These are phyloP conservation scores for Candida frijolesensis DNA, from an alignment of 1,139 yeast species.

Conservation along the genomic window DNA sequence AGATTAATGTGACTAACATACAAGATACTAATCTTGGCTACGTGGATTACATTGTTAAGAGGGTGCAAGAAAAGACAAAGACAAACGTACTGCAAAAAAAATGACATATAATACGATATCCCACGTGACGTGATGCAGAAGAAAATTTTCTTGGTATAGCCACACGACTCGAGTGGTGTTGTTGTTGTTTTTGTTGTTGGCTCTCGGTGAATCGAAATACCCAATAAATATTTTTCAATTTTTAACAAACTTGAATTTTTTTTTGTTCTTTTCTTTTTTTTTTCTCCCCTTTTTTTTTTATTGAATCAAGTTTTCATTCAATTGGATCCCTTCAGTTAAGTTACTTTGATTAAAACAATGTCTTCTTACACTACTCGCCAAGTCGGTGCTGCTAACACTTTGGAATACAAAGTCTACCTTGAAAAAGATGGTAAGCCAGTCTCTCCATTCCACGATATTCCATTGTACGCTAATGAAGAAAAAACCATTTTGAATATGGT, in stretches of 20 bases:
- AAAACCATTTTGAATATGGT: constrained; percentile 79
- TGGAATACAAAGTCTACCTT: constrained; percentile 79
- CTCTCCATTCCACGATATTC: constrained; percentile 81
- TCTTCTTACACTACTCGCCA: constrained; percentile 74
- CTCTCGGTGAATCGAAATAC: not conserved
- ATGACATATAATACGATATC: constrained; percentile 1
- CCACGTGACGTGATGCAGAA: constrained; percentile 5
- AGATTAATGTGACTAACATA: constrained; percentile 45
- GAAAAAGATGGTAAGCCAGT: constrained; percentile 51
- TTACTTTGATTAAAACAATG: constrained; percentile 37
- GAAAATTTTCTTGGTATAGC: not conserved
- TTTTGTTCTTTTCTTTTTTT: constrained; percentile 5
- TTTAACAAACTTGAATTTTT: not conserved
- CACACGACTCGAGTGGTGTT: constrained; percentile 3
- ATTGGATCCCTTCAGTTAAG: constrained; percentile 6
- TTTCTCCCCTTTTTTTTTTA: constrained; percentile 4
- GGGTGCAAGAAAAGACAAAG: not conserved
- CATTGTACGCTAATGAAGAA: constrained; percentile 66
- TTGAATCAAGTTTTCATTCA: constrained; percentile 5
- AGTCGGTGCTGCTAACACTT: constrained; percentile 88
- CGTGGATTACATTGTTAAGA: constrained; percentile 3
- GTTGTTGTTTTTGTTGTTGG: not conserved
- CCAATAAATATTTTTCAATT: constrained; percentile 1
- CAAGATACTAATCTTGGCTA: constrained; percentile 6
- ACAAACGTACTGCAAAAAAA: not conserved